A percentile compares a stretch with the other conserved stretches of the same genome.
Conservation (phyloP, 2,329 filamentous ascomycete species). For the Fusarium sp. region DNA sequence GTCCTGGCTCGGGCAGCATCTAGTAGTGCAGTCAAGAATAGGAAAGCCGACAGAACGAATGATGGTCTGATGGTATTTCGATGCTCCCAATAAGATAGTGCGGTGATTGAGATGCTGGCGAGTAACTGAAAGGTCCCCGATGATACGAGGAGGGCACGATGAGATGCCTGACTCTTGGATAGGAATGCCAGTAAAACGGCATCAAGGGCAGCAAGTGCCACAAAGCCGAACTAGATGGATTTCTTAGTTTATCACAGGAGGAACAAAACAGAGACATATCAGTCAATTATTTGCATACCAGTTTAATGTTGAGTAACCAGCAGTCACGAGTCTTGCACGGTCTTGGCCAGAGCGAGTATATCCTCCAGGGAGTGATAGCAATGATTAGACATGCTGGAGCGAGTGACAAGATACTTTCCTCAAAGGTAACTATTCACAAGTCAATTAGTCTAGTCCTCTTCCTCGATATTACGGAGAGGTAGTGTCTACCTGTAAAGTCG, state of each 20-base stretch:
- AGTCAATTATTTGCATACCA: background rate
- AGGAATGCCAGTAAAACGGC: too few relatives aligned
- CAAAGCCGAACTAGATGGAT: too few relatives aligned
- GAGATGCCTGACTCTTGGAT: too few relatives aligned
- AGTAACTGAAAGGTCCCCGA: background rate
- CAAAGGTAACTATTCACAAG: constrained; percentile 8
- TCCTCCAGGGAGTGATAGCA: background rate
- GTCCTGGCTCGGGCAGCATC: constrained; percentile 7
- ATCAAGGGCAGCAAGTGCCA: too few relatives aligned
- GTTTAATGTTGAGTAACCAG: background rate
- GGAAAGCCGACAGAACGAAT: background rate
- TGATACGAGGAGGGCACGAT: background rate
- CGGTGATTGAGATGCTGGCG: background rate
- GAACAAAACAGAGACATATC: too few relatives aligned
- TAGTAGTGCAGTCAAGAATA: background rate
- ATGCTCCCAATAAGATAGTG: background rate
- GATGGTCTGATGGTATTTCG: background rate
- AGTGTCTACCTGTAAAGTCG: too few relatives aligned
- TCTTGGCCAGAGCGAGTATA: background rate
- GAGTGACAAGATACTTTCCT: constrained; percentile 2
- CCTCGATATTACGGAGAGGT: too few relatives aligned
- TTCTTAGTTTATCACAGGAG: too few relatives aligned
- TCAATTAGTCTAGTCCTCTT: background rate
- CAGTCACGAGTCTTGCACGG: background rate
- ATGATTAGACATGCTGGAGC: background rate